phyloP scores from a whole-genome alignment of 192 early-diverging fungal genomes.

The Podila verticillata region DNA sequence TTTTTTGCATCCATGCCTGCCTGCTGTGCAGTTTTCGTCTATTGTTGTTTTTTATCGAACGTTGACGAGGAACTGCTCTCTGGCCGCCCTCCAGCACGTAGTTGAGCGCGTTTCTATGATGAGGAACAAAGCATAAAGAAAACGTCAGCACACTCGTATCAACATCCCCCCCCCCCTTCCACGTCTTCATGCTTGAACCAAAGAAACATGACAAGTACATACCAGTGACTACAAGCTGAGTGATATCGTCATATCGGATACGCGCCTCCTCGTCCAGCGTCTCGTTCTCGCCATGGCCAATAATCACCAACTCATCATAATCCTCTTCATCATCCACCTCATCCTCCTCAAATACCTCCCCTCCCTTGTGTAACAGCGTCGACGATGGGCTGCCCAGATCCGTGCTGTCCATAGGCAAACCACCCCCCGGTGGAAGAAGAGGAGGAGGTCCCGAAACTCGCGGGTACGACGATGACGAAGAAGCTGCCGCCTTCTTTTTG shows the following conservation, averaged over 20 bases:
- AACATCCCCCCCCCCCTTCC: no score
- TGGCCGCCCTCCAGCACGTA: constrained; percentile 42
- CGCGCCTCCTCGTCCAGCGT: constrained; percentile 43
- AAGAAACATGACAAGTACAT: not conserved
- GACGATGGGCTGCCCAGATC: not conserved
- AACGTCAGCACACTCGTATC: not conserved
- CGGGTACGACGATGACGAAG: not conserved
- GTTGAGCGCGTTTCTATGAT: constrained; percentile 45
- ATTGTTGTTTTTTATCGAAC: constrained; percentile 8
- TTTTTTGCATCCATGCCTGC: no score
- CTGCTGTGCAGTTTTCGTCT: no score
- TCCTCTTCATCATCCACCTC: constrained; percentile 44
- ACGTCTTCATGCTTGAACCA: not conserved
- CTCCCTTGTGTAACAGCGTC: not conserved
- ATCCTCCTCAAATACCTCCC: constrained; percentile 24
- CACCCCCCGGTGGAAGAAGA: not conserved
- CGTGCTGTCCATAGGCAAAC: not conserved
- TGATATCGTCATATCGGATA: constrained; percentile 30
- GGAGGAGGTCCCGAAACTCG: no score
- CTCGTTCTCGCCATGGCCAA: constrained; percentile 46
- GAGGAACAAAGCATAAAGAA: not conserved
- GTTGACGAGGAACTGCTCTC: constrained; percentile 46
- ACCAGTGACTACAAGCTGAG: constrained; percentile 50
- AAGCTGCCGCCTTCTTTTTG: constrained; percentile 17
- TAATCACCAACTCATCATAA: constrained; percentile 46